phyloP scores from a whole-genome alignment of 1,284 basidiomycete species.

The Boletus semigastroideus region DNA sequence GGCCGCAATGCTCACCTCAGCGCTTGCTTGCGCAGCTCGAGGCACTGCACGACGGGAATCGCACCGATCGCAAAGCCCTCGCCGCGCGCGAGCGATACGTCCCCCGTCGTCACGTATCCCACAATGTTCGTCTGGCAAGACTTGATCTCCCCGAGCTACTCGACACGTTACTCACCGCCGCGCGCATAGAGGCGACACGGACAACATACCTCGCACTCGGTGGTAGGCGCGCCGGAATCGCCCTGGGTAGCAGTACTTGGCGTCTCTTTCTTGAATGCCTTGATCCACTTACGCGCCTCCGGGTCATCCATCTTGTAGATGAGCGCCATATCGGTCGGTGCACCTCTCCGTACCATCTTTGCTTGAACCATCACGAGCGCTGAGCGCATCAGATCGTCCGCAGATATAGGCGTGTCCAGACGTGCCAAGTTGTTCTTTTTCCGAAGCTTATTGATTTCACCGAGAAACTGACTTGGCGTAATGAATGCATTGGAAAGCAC shows the following conservation, averaged over 20 bases:
- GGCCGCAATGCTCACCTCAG: constrained; percentile 41
- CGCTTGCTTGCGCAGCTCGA: constrained; percentile 53
- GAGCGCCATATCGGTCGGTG: constrained; percentile 69
- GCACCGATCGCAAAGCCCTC: constrained; percentile 73
- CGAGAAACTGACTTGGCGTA: constrained; percentile 44
- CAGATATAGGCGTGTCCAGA: constrained; percentile 36
- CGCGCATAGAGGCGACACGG: not conserved
- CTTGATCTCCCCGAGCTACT: constrained; percentile 46
- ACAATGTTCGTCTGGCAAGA: constrained; percentile 51
- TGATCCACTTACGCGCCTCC: constrained; percentile 27
- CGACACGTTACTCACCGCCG: not conserved
- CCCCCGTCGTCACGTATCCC: constrained; percentile 81
- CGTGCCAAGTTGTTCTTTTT: constrained; percentile 48
- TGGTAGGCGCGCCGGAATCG: constrained; percentile 40
- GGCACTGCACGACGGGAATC: constrained; percentile 54
- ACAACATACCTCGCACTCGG: constrained; percentile 37
- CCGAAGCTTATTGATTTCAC: constrained; percentile 60
- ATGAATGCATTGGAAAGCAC: constrained; percentile 49
- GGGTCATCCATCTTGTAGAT: constrained; percentile 60
- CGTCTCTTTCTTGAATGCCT: constrained; percentile 25
- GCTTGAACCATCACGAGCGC: constrained; percentile 69
- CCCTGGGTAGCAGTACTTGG: constrained; percentile 24
- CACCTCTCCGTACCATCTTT: constrained; percentile 63
- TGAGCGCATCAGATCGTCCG: constrained; percentile 48
- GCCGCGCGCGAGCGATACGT: constrained; percentile 75